phyloP scores from a whole-genome alignment of 228 moss, liverwort and hornwort genomes.

The Sphagnum magellanicum region DNA sequence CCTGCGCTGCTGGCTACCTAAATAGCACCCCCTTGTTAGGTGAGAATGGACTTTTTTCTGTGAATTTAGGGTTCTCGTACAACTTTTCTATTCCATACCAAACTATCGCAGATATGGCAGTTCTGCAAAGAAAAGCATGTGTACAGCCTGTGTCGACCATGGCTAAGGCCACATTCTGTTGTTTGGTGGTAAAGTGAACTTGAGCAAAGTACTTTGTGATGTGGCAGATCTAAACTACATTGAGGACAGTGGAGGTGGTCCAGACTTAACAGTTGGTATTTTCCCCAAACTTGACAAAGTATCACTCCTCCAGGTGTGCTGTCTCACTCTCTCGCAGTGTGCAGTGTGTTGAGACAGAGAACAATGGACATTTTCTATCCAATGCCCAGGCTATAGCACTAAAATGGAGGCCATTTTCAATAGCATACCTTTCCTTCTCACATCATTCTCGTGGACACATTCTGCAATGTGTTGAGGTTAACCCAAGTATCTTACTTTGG shows the following conservation, averaged over 20 bases:
- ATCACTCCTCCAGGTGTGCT: slow-evolving; percentile 72
- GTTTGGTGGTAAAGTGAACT: too few species aligned
- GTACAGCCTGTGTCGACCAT: too few species aligned
- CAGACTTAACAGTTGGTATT: slow-evolving; percentile 81
- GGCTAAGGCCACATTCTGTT: too few species aligned
- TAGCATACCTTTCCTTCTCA: background rate
- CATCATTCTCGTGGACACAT: background rate
- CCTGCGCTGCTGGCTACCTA: slow-evolving; percentile 90
- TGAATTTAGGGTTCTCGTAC: background rate
- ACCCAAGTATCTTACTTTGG: background rate
- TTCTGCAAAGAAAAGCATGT: background rate
- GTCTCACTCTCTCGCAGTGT: background rate
- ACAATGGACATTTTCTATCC: background rate
- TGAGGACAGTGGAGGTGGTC: slow-evolving; percentile 93
- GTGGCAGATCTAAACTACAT: slow-evolving; percentile 74
- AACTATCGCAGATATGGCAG: background rate
- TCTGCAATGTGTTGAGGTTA: background rate
- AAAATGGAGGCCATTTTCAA: too few species aligned
- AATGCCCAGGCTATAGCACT: too few species aligned
- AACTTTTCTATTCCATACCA: background rate
- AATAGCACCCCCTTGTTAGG: slow-evolving; percentile 84
- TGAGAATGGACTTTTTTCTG: slow-evolving; percentile 7
- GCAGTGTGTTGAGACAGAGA: background rate
- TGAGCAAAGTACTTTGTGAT: background rate
- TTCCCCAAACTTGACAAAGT: slow-evolving; percentile 91